Base-by-base conservation (phyloP, 495 filamentous ascomycete species). In the Sordaria brevicollis region DNA sequence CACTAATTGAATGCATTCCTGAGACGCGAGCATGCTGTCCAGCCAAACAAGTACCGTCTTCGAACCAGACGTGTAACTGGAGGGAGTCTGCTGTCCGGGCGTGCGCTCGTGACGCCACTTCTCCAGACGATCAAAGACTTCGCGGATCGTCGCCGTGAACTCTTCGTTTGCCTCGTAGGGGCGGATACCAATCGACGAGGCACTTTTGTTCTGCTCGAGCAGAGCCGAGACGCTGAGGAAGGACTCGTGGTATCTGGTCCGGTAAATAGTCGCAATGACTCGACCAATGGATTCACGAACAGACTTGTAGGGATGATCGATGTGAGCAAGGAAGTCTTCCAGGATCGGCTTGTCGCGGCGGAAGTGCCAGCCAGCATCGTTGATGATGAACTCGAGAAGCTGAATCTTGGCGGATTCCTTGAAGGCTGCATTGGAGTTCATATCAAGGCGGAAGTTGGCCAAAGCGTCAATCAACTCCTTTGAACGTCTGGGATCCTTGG, bases 381-480 rank as follows among this genome's bases (percentile, higher is more conserved):
- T 88, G 72, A 98, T 92, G 71, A 90, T 89, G 73, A 96, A 92
- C 73, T 97, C 91, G 37, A 99, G 83, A 15, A 98, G 85, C 73
- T 95, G 91, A 54, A 99, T 91, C 81, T 97, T 97, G 5, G 94
- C 93, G 69, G 94, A 97, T 74, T 99, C 96, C 79, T 99, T 99
- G 86, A 99, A 99, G 10, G 95, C 95, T 5, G 95, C 95, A 78
- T 98, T 97, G 1, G 94, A 97, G 29, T 87, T 81, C 91, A 97
- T 94, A 75, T 99, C 95, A 21, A 99, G 83, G 36, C 92, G 86
- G 86, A 97, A 97, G 70, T 89, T 87, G 13, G 89, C 88, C 37
- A 99, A 85, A 83, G 89, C 91, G 71, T 94, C 91, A 33, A 96
- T 86, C 68, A 99, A 82, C 67, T 96, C 96, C 86, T 90, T 93